These are phyloP conservation scores for Mycena pura DNA, from an alignment of 768 basidiomycete genomes.

Conservation along the genomic window DNA sequence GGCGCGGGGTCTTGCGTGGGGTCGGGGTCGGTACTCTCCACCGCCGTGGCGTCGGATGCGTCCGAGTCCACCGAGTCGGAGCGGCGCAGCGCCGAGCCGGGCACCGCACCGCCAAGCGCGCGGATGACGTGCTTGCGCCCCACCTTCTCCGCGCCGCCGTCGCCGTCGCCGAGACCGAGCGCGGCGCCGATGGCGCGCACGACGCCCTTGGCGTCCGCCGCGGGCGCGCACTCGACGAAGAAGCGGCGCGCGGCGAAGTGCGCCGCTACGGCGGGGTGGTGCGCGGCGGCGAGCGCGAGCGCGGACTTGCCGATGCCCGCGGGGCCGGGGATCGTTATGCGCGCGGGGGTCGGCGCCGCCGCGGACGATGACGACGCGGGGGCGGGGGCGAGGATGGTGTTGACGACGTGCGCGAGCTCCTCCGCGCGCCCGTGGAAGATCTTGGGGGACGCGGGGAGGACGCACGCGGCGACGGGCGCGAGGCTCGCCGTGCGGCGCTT, in stretches of 20 bases:
- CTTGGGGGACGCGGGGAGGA: slow-evolving; percentile 21
- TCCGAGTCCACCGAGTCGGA: no score
- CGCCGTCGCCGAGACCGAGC: slow-evolving; percentile 7
- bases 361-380: no score
- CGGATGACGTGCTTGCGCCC: slow-evolving; percentile 9
- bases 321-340: slow-evolving; percentile 2
- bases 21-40: no score
- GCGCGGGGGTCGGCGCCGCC: slow-evolving; percentile 10
- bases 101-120: no score
- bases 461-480: background rate
- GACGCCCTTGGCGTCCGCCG: slow-evolving; percentile 7
- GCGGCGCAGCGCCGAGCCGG: no score
- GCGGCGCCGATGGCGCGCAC: background rate
- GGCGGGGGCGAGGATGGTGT: slow-evolving; percentile 1
- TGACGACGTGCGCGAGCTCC: slow-evolving; percentile 12
- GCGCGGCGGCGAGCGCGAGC: slow-evolving; percentile 14
- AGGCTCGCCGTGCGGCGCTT: background rate
- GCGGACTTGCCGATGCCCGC: slow-evolving; percentile 21
- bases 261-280: background rate
- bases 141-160: no score
- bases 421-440: slow-evolving; percentile 20
- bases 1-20: no score
- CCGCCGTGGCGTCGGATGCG: no score
- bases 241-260: slow-evolving; percentile 5
- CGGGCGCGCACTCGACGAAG: slow-evolving; percentile 19